Evolutionary conservation across 139 green algal species (phyloP).

Genomic region (Deuterostichococcus epilithicus): DNA sequence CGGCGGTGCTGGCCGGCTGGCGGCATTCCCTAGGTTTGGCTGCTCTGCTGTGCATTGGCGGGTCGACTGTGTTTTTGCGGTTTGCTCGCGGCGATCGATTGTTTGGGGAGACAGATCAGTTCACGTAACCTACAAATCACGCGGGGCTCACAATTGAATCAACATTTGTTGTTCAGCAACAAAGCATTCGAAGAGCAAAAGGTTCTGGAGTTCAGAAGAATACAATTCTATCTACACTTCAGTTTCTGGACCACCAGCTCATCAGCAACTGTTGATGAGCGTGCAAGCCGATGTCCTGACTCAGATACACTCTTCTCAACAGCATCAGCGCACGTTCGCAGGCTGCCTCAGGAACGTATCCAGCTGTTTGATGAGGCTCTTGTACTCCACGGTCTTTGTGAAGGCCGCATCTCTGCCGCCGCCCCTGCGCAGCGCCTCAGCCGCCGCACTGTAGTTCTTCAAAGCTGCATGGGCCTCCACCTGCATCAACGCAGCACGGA

Average conservation of each 20-base stretch:
- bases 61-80: constrained; percentile 67
- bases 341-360: not conserved
- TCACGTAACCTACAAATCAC: not conserved
- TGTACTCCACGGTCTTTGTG: constrained; percentile 4
- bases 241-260: not conserved
- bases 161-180: not conserved
- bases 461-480: constrained; percentile 8
- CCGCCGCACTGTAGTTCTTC: not conserved
- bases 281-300: too few relatives aligned
- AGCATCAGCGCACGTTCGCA: not conserved
- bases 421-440: not conserved
- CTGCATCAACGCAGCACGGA: not conserved
- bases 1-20: constrained; percentile 58
- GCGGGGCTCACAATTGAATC: not conserved
- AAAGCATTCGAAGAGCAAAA: too few relatives aligned
- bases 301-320: not conserved
- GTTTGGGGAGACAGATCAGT: constrained; percentile 29
- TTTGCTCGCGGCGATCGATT: constrained; percentile 65
- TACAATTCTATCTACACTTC: not conserved
- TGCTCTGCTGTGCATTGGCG: constrained; percentile 56
- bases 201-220: not conserved
- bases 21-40: constrained; percentile 53
- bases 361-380: constrained; percentile 5
- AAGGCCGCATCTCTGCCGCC: constrained; percentile 1
- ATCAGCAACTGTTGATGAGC: not conserved